A percentile compares a stretch with the other conserved stretches of the same genome.
phyloP scores from a whole-genome alignment of 2,329 filamentous ascomycete species.

The Fusarium haematococcum region DNA sequence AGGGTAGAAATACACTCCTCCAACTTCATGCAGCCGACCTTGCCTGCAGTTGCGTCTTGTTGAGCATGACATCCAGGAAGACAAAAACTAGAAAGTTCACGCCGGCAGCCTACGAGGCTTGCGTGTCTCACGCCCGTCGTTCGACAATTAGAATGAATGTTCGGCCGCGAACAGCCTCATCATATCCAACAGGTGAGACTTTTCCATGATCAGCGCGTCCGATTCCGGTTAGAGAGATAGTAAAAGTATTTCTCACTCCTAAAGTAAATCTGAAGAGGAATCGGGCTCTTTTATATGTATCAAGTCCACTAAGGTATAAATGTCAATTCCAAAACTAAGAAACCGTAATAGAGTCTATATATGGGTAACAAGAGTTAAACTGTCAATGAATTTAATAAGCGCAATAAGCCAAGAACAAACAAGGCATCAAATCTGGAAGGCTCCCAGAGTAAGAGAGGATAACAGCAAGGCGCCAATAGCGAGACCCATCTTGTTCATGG shows the following conservation, averaged over 20 bases:
- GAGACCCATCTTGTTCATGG: conserved; percentile 44
- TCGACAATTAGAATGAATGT: not conserved
- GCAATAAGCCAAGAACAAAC: not conserved
- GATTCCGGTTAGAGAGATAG: not conserved
- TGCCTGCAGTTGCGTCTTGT: too few species aligned
- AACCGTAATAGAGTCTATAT: not conserved
- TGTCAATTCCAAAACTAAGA: not conserved
- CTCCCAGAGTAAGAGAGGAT: conserved; percentile 40
- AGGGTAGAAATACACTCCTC: too few species aligned
- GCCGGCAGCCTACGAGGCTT: not conserved
- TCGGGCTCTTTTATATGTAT: not conserved
- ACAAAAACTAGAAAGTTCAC: not conserved
- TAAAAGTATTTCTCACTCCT: not conserved
- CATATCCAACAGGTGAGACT: not conserved
- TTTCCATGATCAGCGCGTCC: not conserved
- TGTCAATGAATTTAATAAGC: not conserved
- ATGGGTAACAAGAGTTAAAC: not conserved
- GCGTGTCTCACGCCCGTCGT: not conserved
- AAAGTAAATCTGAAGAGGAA: not conserved
- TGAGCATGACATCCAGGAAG: not conserved
- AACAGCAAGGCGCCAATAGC: conserved; percentile 49
- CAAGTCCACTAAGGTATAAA: not conserved
- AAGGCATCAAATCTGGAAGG: conserved; percentile 18
- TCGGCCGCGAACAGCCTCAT: not conserved
- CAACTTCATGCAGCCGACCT: too few species aligned